Evolutionary conservation across 441 rosid species (phyloP).

Genomic region (Manihot esculenta): DNA sequence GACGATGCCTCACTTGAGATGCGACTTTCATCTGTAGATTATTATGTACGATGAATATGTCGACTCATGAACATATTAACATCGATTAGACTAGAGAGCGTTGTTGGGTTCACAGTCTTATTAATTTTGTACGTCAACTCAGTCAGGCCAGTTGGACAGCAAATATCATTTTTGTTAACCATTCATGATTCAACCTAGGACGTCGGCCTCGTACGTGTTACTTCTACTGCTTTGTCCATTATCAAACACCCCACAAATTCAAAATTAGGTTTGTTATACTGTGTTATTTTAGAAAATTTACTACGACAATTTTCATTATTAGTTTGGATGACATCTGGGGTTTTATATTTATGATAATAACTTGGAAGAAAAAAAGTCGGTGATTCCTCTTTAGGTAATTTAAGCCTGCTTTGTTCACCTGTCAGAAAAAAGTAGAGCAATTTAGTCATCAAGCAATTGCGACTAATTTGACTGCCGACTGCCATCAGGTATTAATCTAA

Average conservation of each 20-base stretch:
- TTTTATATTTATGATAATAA: too few species aligned
- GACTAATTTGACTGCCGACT: conserved; percentile 7
- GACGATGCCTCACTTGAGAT: too few species aligned
- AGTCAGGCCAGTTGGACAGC: conserved; percentile 3
- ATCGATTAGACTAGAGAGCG: background rate
- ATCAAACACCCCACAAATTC: too few species aligned
- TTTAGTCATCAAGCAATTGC: background rate
- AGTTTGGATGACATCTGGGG: too few species aligned
- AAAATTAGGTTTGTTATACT: too few species aligned
- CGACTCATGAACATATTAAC: background rate
- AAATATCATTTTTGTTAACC: background rate
- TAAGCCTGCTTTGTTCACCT: background rate
- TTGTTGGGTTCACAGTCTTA: background rate
- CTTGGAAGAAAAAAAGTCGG: conserved; percentile 5
- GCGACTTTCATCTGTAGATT: background rate
- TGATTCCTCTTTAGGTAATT: background rate
- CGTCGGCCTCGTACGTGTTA: background rate
- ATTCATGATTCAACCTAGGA: background rate
- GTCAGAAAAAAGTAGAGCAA: background rate
- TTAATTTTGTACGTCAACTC: background rate
- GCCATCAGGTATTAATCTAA: background rate
- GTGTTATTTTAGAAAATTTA: too few species aligned
- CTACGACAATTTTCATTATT: too few species aligned
- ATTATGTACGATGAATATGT: background rate
- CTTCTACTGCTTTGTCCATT: too few species aligned